Evolutionary conservation across 1,139 yeast genomes (phyloP), one percentile per base, ranked within the genome.

Genomic region (Pichia sp.): DNA sequence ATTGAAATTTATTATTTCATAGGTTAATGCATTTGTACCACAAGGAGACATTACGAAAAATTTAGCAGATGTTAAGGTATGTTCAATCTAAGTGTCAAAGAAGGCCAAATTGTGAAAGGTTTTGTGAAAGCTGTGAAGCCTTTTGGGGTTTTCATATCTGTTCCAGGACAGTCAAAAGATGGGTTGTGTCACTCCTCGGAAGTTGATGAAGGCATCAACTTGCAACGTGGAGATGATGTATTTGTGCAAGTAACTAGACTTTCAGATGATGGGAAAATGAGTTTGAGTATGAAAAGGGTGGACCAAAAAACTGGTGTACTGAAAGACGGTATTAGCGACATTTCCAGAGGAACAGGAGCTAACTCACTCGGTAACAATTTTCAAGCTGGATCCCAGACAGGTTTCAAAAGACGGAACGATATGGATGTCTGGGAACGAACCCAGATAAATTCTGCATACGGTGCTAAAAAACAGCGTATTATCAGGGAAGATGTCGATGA

Each of bases 391-490:
- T 10, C 19, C 3, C 38, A 46, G 6, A 31, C 53, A 8, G 56
- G 57, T 3, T 56, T 53, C 26, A 75, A 83, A 62, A 72, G 89
- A 51, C 68, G 86, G 42, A 85, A 95, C 0, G 86, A 95, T 0
- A 95, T 96, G 1, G 98, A 92, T 67, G 72, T 92, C 55, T 92
- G 97, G 96, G 97, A 92, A 64, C 78, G 89, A 52, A 75, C 88
- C 38, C 97, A 92, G 64, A 55, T 55, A 67, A 70, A 61, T 43
- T 61, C 65, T 29, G 70, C 70, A 1, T 67, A 56, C 57, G 70
- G 70, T 4, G 63, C 62, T 3, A 67, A 67, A 40, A 57, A 59
- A 44, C 51, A 56, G 23, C 51, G 56, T 7, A 31, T 54, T 3
- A 36, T 52, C 3, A 15, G 53, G 26, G 55, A 56, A 19, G 63